Evolutionary conservation across 148 eudicot species (phyloP), one percentile per base, ranked within the genome.

Genomic region (Fallopia convolvulus): DNA sequence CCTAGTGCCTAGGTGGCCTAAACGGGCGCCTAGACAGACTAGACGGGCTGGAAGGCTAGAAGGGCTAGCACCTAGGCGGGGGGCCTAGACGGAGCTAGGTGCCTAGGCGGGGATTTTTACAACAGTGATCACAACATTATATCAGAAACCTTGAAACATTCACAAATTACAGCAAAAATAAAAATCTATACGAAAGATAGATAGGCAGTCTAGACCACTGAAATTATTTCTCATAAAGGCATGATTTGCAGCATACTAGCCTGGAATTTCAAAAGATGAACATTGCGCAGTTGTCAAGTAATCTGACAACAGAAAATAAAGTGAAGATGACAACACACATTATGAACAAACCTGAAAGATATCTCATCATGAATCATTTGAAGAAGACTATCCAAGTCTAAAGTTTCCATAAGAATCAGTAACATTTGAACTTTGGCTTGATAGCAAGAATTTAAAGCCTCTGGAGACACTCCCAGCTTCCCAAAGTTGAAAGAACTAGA

Each of bases 361-460:
- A 82, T 85, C 73, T 87, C 95, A 84, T 95, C 97, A 42, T 91
- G 97, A 80, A 91, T 82, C 94, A 91, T 88, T 74, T 92, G 99
- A 58, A 95, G 94, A 84, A 95, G 92, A 83, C 79, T 82, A 82
- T 95, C 99, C 82, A 95, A 85, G 79, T 95, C 89, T 80, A 95
- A 78, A 70, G 97, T 85, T 87, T 92, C 97, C 49, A 92, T 85
- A 72, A 95, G 94, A 74, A 95, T 86, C 83, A 95, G 84, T 60
- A 95, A 83, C 89, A 95, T 80, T 86, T 91, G 97, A 81, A 91
- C 88, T 86, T 90, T 95, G 74, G 94, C 97, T 78, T 87, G 89
- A 83, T 84, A 84, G 60, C 85, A 87, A 80, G 84, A 88, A 58
- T 83, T 74, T 82, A 84, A 26, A 20, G 97, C 97, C 82, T 95